Percentiles rank a stretch among this genome's conserved stretches.
These are phyloP conservation scores for Phytophthora cajani DNA, from an alignment of 352 stramenopile genomes.

Conservation along the genomic window DNA sequence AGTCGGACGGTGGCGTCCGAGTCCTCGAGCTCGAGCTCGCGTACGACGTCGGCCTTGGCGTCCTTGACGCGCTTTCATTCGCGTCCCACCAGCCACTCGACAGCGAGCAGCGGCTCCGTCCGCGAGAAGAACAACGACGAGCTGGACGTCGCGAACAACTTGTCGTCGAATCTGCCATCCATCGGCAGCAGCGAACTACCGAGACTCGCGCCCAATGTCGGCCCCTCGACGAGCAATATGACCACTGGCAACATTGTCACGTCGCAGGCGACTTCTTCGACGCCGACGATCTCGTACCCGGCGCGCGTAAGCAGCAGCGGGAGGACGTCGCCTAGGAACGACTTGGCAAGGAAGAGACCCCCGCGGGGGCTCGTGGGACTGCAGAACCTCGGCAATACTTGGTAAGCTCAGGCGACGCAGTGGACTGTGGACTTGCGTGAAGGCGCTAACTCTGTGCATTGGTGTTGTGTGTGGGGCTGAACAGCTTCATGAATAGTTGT, in stretches of 20 bases:
- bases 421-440: not conserved
- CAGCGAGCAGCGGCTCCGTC: slow-evolving; percentile 28
- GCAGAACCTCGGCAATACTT: slow-evolving; percentile 86
- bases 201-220: slow-evolving; percentile 17
- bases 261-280: slow-evolving; percentile 20
- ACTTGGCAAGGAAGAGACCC: slow-evolving; percentile 34
- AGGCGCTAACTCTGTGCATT: not conserved
- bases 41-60: slow-evolving; percentile 45
- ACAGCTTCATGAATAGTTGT: slow-evolving; percentile 89
- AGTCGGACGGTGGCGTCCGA: slow-evolving; percentile 36
- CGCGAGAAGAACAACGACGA: slow-evolving; percentile 27
- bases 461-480: not conserved
- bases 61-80: slow-evolving; percentile 56
- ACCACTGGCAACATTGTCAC: slow-evolving; percentile 35
- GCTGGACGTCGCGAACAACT: slow-evolving; percentile 18
- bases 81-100: slow-evolving; percentile 38
- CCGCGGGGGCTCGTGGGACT: slow-evolving; percentile 63
- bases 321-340: slow-evolving; percentile 22
- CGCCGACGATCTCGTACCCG: slow-evolving; percentile 20
- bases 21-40: slow-evolving; percentile 33
- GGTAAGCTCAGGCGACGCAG: slow-evolving; percentile 32
- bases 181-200: slow-evolving; percentile 30
- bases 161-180: slow-evolving; percentile 25
- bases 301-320: slow-evolving; percentile 16
- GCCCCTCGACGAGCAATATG: slow-evolving; percentile 24